Evolutionary conservation across 345 rosid species (phyloP).

Genomic region (Salix suchowensis): DNA sequence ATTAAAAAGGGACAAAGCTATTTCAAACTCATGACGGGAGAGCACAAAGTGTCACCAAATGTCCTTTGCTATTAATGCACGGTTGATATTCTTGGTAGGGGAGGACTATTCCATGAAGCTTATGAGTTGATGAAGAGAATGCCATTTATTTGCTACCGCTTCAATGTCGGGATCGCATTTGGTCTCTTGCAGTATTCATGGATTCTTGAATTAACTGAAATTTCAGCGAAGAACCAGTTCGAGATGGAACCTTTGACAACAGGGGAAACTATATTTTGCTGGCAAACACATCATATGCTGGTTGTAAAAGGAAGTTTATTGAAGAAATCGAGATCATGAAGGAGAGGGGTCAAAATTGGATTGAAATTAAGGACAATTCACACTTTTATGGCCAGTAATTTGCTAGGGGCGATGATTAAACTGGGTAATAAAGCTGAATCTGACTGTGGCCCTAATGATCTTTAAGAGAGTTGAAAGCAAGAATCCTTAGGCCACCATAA

Average conservation of each 20-base stretch:
- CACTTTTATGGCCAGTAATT: conserved; percentile 50
- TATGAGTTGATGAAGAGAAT: conserved; percentile 46
- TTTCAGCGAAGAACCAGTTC: too few species aligned
- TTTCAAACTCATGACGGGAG: conserved; percentile 53
- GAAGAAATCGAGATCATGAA: too few species aligned
- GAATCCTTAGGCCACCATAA: conserved; percentile 60
- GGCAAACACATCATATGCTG: too few species aligned
- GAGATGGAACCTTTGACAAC: too few species aligned
- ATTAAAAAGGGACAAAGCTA: conserved; percentile 36
- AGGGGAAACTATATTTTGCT: too few species aligned
- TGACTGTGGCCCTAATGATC: conserved; percentile 53
- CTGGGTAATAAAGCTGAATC: conserved; percentile 46
- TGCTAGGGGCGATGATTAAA: conserved; percentile 47
- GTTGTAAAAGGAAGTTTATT: too few species aligned
- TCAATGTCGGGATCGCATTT: conserved; percentile 90
- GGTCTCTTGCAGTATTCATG: too few species aligned
- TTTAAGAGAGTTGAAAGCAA: conserved; percentile 49
- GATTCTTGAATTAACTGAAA: too few species aligned
- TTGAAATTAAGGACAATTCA: too few species aligned
- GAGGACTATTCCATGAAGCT: conserved; percentile 60
- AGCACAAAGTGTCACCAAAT: conserved; percentile 45
- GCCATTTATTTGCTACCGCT: conserved; percentile 60
- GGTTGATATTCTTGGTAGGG: conserved; percentile 77
- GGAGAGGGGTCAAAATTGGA: too few species aligned
- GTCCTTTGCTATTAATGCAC: conserved; percentile 77